Percentiles rank a stretch among this genome's conserved stretches.
These are phyloP conservation scores for Populus davidiana DNA, from an alignment of 345 rosid genomes.

Conservation along the genomic window DNA sequence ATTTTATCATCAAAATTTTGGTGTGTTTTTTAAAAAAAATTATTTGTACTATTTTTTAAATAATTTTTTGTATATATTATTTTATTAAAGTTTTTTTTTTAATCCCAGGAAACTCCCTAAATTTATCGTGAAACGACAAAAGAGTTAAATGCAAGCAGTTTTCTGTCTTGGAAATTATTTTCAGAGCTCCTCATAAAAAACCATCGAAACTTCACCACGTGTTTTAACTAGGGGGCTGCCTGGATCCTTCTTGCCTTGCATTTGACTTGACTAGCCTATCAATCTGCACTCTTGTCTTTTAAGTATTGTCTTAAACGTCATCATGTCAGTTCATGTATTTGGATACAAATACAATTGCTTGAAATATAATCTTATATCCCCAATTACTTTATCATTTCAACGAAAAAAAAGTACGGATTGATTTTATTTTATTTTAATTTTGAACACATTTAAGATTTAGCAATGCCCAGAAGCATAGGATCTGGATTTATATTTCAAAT, in stretches of 20 bases:
- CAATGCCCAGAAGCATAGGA: too few relatives aligned
- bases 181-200: neutral
- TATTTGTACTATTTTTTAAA: too few relatives aligned
- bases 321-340: neutral
- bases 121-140: neutral
- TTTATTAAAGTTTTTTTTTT: too few relatives aligned
- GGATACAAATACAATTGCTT: neutral
- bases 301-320: neutral
- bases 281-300: neutral
- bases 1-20: too few relatives aligned
- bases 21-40: too few relatives aligned
- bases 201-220: neutral
- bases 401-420: too few relatives aligned
- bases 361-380: neutral
- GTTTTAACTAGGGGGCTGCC: slow-evolving; percentile 11
- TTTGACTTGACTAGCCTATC: neutral
- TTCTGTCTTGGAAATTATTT: neutral
- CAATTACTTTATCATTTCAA: too few relatives aligned
- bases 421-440: too few relatives aligned
- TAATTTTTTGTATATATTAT: too few relatives aligned
- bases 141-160: neutral
- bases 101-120: too few relatives aligned
- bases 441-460: too few relatives aligned
- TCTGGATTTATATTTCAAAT: too few relatives aligned
- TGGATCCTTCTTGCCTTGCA: neutral